Evolutionary conservation across 495 filamentous ascomycete species (phyloP).

Genomic region (Penicillium lividum): DNA sequence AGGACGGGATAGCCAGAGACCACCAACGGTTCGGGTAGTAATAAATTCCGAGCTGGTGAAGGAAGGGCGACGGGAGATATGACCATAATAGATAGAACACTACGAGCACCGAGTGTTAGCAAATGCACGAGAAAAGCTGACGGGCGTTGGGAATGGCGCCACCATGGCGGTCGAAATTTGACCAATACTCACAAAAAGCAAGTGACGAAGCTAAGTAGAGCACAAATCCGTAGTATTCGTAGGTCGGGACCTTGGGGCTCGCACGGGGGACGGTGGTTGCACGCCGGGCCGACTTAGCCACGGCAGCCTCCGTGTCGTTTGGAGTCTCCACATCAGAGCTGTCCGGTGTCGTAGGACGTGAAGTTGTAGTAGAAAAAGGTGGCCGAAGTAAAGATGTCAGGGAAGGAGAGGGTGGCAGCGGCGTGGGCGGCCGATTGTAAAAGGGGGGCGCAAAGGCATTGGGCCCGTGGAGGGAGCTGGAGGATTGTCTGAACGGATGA

Average conservation of each 20-base stretch:
- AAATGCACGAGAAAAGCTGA: neutral
- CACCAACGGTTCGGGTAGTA: conserved; percentile 99
- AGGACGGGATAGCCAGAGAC: conserved; percentile 87
- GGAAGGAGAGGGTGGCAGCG: conserved; percentile 89
- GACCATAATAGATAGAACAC: conserved; percentile 93
- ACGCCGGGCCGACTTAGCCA: conserved; percentile 61
- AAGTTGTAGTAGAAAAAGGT: conserved; percentile 67
- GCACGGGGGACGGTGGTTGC: conserved; percentile 81
- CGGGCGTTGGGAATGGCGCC: neutral
- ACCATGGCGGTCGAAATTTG: neutral
- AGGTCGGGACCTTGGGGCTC: conserved; percentile 90
- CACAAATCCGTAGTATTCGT: conserved; percentile 99
- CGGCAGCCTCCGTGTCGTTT: conserved; percentile 61
- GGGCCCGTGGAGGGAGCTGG: conserved; percentile 44
- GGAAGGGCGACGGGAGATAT: conserved; percentile 86
- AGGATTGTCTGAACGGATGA: conserved; percentile 45
- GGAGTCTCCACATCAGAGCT: conserved; percentile 79
- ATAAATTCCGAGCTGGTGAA: conserved; percentile 90
- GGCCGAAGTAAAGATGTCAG: conserved; percentile 92
- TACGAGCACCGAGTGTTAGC: conserved; percentile 16
- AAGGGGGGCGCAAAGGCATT: conserved; percentile 81
- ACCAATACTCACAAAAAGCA: conserved; percentile 59
- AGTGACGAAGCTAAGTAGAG: conserved; percentile 83
- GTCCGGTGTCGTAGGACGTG: conserved; percentile 87
- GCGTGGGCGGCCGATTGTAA: conserved; percentile 85